These are phyloP conservation scores for Begonia loranthoides DNA, from an alignment of 306 rosid genomes.

Conservation along the genomic window DNA sequence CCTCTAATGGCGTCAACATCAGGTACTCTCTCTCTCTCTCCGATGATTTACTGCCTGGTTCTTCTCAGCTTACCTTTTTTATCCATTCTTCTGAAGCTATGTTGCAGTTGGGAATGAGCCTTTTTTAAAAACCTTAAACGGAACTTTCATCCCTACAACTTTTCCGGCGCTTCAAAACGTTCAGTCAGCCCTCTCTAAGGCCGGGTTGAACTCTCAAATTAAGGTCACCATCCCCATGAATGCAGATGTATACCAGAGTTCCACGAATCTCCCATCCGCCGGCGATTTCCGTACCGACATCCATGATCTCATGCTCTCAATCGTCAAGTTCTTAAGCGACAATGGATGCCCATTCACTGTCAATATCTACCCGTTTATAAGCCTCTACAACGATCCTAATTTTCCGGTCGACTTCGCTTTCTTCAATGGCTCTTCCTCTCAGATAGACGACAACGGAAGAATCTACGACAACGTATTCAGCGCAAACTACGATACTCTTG, in stretches of 20 bases:
- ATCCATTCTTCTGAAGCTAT: slow-evolving; percentile 31
- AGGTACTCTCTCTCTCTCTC: slow-evolving; percentile 1
- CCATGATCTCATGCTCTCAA: slow-evolving; percentile 51
- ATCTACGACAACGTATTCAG: slow-evolving; percentile 64
- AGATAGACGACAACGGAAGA: slow-evolving; percentile 54
- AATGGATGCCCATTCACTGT: slow-evolving; percentile 67
- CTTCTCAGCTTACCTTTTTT: too few species aligned
- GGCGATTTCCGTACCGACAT: slow-evolving; percentile 72
- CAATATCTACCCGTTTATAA: slow-evolving; percentile 88
- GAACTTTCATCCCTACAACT: slow-evolving; percentile 44
- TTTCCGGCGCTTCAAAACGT: slow-evolving; percentile 81
- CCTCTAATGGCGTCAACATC: not conserved
- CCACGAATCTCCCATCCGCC: slow-evolving; percentile 40
- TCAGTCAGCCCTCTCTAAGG: slow-evolving; percentile 73
- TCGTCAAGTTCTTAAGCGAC: slow-evolving; percentile 64
- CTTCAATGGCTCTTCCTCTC: slow-evolving; percentile 47
- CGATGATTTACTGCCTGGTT: too few species aligned
- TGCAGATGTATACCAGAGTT: slow-evolving; percentile 60
- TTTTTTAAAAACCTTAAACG: slow-evolving; percentile 64
- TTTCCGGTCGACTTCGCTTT: slow-evolving; percentile 77
- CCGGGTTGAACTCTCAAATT: slow-evolving; percentile 51
- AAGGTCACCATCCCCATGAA: slow-evolving; percentile 69
- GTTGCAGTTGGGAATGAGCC: slow-evolving; percentile 97
- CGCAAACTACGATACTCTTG: slow-evolving; percentile 79
- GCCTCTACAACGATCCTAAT: slow-evolving; percentile 45